Conservation (phyloP, 257 asterid genomes). For the Solanum sitiens region DNA sequence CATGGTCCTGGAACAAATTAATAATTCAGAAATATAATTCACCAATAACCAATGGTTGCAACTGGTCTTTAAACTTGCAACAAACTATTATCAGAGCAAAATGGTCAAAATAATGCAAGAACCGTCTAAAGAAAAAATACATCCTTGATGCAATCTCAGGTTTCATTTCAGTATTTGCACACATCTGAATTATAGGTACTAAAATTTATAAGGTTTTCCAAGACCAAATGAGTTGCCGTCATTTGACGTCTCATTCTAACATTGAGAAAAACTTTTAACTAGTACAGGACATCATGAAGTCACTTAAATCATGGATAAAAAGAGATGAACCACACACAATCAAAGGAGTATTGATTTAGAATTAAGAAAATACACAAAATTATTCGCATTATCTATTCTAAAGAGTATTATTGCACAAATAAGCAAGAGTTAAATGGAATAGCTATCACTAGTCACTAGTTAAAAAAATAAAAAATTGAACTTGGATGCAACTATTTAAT, state of each 20-base stretch:
- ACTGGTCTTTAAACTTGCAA: background rate
- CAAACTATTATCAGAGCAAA: background rate
- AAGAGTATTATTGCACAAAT: background rate
- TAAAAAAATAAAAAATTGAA: background rate
- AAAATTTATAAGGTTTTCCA: background rate
- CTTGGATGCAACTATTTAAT: background rate
- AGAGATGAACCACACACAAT: background rate
- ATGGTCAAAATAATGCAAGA: background rate
- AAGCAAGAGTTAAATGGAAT: background rate
- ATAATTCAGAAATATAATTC: background rate
- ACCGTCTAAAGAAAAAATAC: background rate
- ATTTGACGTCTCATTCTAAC: background rate
- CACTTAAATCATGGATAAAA: background rate
- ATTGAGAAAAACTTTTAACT: background rate
- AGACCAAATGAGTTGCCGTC: background rate
- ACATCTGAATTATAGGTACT: background rate
- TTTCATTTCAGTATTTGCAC: background rate
- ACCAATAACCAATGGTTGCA: background rate
- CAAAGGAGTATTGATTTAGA: background rate
- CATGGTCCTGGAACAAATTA: slow-evolving; percentile 43
- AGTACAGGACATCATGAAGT: background rate
- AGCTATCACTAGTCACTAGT: background rate
- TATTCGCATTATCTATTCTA: background rate
- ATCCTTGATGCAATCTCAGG: background rate
- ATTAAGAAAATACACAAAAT: background rate